phyloP scores from a whole-genome alignment of 768 basidiomycete genomes.

The Coprinellus aureogranulatus region DNA sequence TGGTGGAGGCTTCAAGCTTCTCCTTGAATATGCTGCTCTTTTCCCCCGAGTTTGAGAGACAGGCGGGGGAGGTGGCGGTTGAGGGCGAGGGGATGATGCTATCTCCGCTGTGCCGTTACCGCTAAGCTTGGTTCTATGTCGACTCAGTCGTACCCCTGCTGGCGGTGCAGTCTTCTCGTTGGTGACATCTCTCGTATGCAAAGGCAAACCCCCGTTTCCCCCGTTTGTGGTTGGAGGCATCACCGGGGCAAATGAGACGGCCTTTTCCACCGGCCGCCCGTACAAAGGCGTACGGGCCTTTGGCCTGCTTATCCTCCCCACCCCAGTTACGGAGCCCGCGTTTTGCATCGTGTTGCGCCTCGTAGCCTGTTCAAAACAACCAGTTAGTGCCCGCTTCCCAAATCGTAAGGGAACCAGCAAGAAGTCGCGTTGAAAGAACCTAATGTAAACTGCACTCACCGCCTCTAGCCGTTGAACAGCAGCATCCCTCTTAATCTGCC shows the following conservation, averaged over 20 bases:
- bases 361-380: constrained; percentile 14
- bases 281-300: constrained; percentile 23
- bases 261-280: constrained; percentile 24
- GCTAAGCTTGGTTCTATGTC: too few species aligned
- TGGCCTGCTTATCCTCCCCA: constrained; percentile 17
- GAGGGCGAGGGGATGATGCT: too few species aligned
- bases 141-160: too few species aligned
- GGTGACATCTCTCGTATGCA: too few species aligned
- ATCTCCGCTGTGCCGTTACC: too few species aligned
- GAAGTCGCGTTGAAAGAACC: background rate
- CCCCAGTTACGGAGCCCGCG: constrained; percentile 20
- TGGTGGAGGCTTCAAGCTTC: too few species aligned
- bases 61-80: too few species aligned
- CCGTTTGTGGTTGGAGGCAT: background rate
- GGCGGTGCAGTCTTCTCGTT: too few species aligned
- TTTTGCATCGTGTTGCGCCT: constrained; percentile 44
- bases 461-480: constrained; percentile 25
- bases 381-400: background rate
- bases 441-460: constrained; percentile 18
- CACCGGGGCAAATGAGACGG: constrained; percentile 36
- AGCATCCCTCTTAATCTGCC: constrained; percentile 35
- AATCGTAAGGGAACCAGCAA: background rate
- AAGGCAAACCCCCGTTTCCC: too few species aligned
- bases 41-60: too few species aligned
- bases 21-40: too few species aligned